Percentiles rank a stretch among this genome's conserved stretches.
phyloP scores from a whole-genome alignment of 495 filamentous ascomycete genomes.

The Tuber microsphaerosporum region DNA sequence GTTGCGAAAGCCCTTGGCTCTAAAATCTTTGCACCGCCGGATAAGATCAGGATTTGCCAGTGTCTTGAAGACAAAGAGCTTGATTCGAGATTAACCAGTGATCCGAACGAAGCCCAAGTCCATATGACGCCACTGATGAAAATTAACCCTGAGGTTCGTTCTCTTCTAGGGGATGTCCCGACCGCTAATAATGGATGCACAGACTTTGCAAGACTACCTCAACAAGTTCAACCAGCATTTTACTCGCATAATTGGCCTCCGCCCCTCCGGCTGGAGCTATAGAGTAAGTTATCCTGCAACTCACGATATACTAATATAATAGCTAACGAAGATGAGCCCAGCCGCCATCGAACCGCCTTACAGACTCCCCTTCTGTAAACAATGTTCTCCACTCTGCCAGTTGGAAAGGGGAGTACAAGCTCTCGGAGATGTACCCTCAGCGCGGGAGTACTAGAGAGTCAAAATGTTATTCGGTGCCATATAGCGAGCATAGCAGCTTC shows the following conservation, averaged over 20 bases:
- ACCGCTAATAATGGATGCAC: background rate
- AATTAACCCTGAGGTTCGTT: constrained; percentile 56
- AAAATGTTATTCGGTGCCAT: constrained; percentile 84
- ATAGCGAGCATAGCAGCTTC: constrained; percentile 91
- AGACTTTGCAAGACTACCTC: constrained; percentile 84
- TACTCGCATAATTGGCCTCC: constrained; percentile 78
- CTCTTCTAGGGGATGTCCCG: background rate
- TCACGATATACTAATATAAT: background rate
- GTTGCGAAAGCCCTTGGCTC: constrained; percentile 78
- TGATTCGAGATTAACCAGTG: constrained; percentile 61
- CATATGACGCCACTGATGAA: constrained; percentile 97
- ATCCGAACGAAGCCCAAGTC: constrained; percentile 81
- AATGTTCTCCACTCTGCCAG: constrained; percentile 64
- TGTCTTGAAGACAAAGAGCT: constrained; percentile 83
- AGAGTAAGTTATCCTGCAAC: constrained; percentile 36
- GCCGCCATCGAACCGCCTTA: constrained; percentile 57
- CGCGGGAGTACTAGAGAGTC: constrained; percentile 68
- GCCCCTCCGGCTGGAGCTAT: constrained; percentile 88
- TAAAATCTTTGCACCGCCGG: constrained; percentile 81
- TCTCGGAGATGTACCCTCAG: constrained; percentile 63
- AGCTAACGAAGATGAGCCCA: background rate
- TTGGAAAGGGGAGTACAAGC: constrained; percentile 65
- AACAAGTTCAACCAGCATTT: constrained; percentile 68
- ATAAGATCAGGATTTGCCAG: constrained; percentile 74
- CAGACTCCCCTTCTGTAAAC: constrained; percentile 57